Evolutionary conservation across 2,329 filamentous ascomycete species (phyloP), one percentile per base, ranked within the genome.

Genomic region (Botryotinia narcissicola): DNA sequence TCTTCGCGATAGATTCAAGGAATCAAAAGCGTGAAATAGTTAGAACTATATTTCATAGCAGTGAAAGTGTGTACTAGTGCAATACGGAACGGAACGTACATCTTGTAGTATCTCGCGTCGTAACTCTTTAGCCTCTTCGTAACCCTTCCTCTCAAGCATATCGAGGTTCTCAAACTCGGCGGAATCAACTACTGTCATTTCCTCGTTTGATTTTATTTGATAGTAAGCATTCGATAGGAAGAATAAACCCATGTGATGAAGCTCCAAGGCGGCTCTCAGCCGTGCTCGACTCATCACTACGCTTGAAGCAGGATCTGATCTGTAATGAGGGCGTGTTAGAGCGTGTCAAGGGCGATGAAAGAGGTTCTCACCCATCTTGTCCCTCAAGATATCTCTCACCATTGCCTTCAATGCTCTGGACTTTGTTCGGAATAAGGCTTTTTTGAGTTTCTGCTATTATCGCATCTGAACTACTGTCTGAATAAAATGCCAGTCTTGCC

Each of bases 211-310:
- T 79, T 95, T 96, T 75, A 97, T 92, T 79, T 97, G 93, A 79
- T 90, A 98, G 77, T 91, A 91, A 0, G 91, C 92, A 77, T 94
- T 97, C 22, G 91, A 94, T 40, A 91, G 91, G 80, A 97, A 97
- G 83, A 98, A 98, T 0, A 89, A 86, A 44, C 92, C 93, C 76
- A 91, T 90, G 80, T 98, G 95, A 75, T 95, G 88, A 61, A 97
- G 82, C 80, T 97, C 94, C 29, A 97, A 84, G 3, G 93, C 90
- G 32, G 86, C 87, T 16, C 94, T 90, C 35, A 98, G 84, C 61
- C 90, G 88, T 71, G 90, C 88, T 48, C 90, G 89, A 68, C 87
- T 86, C 54, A 89, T 86, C 67, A 86, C 85, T 37, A 93, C 78
- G 29, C 87, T 87, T 16, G 78, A 79, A 20, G 76, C 46, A 62